Evolutionary conservation across 768 basidiomycete species (phyloP).

Genomic region (Phanerodontia chrysosporium): DNA sequence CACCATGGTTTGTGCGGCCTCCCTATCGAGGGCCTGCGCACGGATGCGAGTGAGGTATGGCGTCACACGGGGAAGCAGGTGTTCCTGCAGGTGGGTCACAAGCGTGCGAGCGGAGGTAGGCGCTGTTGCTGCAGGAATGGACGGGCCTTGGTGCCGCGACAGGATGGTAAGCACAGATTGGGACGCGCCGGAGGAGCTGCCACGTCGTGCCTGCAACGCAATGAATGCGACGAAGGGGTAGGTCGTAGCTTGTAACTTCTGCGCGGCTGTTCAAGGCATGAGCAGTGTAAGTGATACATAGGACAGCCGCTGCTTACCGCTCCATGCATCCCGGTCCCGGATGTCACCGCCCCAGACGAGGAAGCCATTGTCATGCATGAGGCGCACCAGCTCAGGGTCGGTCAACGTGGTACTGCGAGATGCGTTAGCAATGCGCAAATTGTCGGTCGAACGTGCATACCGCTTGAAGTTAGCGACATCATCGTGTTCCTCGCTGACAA

Average conservation of each 20-base stretch:
- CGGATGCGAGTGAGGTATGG: conserved; percentile 70
- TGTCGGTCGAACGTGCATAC: conserved; percentile 35
- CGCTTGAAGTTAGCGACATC: conserved; percentile 84
- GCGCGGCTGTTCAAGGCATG: conserved; percentile 38
- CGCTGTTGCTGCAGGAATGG: conserved; percentile 38
- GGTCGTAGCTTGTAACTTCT: conserved; percentile 82
- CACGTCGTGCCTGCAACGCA: conserved; percentile 74
- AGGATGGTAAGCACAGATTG: conserved; percentile 69
- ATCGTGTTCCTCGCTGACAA: conserved; percentile 90
- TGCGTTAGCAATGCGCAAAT: neutral
- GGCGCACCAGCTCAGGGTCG: conserved; percentile 62
- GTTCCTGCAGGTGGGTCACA: conserved; percentile 58
- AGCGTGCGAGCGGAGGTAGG: conserved; percentile 65
- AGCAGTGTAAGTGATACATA: neutral
- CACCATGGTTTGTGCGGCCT: conserved; percentile 33
- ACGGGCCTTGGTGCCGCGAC: conserved; percentile 76
- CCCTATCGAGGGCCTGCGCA: conserved; percentile 43
- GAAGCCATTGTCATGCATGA: conserved; percentile 69
- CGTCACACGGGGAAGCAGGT: conserved; percentile 75
- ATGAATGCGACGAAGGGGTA: conserved; percentile 93
- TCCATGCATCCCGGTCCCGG: conserved; percentile 76
- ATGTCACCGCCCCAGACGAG: conserved; percentile 94
- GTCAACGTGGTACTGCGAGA: conserved; percentile 64
- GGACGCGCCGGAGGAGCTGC: conserved; percentile 28
- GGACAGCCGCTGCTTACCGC: conserved; percentile 38